Percentiles rank a stretch among this genome's conserved stretches.
phyloP scores from a whole-genome alignment of 2,329 filamentous ascomycete genomes.

The Cryphonectria japonica region DNA sequence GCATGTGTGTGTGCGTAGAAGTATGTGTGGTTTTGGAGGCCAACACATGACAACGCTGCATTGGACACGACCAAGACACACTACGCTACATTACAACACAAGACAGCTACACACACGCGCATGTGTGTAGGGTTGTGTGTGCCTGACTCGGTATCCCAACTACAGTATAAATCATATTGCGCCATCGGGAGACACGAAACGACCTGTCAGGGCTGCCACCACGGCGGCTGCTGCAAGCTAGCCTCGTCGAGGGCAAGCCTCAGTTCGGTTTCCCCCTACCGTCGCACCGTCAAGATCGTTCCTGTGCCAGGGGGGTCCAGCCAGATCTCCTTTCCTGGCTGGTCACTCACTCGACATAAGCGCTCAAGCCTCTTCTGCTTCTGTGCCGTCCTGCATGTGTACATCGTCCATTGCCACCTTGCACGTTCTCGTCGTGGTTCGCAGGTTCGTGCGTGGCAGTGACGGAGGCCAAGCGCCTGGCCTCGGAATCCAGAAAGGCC shows the following conservation, averaged over 20 bases:
- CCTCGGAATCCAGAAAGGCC: neutral
- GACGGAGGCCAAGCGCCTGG: neutral
- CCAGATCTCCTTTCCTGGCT: neutral
- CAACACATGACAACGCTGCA: neutral
- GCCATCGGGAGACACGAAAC: neutral
- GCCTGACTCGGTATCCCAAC: neutral
- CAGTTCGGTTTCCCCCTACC: neutral
- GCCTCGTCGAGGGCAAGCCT: conserved; percentile 1
- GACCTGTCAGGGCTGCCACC: neutral
- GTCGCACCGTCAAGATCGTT: neutral
- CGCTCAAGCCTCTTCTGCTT: neutral
- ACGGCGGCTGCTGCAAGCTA: neutral
- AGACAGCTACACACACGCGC: too few relatives aligned
- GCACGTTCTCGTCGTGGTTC: neutral
- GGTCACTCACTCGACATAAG: neutral
- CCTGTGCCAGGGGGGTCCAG: neutral
- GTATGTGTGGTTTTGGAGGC: neutral
- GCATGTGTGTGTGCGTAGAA: neutral
- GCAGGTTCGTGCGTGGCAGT: neutral
- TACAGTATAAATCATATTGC: neutral
- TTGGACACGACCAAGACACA: too few relatives aligned
- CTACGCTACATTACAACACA: too few relatives aligned
- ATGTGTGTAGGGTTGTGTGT: neutral
- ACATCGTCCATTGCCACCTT: neutral
- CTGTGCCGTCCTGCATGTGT: neutral